phyloP scores from a whole-genome alignment of 176 grass and related monocot species.

The Oryza australiensis region DNA sequence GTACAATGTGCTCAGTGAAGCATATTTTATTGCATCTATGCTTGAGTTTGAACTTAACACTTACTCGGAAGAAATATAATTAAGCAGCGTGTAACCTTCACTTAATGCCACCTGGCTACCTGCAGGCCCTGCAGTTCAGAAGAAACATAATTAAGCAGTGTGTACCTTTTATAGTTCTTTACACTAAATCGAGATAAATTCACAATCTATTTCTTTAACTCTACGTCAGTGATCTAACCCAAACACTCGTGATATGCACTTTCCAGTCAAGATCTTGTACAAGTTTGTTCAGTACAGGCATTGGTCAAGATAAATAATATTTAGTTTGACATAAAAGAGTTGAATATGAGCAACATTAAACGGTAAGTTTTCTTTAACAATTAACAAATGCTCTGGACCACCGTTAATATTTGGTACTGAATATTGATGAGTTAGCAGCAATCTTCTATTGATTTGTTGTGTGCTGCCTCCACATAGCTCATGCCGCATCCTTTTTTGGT shows the following conservation, averaged over 20 bases:
- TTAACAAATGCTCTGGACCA: neutral
- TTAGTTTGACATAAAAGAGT: neutral
- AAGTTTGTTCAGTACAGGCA: neutral
- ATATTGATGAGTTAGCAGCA: neutral
- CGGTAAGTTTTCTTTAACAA: neutral
- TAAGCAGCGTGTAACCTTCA: too few species aligned
- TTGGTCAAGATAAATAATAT: neutral
- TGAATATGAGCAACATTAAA: neutral
- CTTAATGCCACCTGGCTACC: neutral
- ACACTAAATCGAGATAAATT: neutral
- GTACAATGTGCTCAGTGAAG: neutral
- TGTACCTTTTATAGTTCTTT: neutral
- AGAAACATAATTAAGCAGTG: neutral
- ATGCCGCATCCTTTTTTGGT: neutral
- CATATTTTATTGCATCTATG: conserved; percentile 21
- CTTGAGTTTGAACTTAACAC: neutral
- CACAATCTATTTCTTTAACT: neutral
- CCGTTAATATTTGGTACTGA: neutral
- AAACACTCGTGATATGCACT: neutral
- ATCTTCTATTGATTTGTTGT: conserved; percentile 1
- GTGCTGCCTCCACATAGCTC: neutral
- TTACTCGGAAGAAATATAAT: too few species aligned
- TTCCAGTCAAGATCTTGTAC: neutral
- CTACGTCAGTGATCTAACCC: neutral
- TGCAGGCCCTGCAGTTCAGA: neutral